phyloP scores from a whole-genome alignment of 495 filamentous ascomycete species.

The Amorphotheca resinae region DNA sequence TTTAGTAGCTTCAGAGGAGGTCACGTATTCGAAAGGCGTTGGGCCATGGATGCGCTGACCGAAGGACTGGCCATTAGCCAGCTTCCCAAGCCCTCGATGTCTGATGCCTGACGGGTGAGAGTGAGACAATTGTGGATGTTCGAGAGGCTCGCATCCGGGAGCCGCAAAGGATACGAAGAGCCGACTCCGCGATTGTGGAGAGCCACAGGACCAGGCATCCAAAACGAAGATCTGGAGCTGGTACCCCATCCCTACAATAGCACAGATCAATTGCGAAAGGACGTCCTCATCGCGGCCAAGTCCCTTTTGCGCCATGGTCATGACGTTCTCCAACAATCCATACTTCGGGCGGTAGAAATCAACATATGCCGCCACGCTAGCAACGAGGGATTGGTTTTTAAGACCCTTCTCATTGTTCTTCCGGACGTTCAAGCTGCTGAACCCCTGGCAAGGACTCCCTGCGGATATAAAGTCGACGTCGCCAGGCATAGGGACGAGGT shows the following conservation, averaged over 20 bases:
- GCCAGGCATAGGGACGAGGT: slow-evolving; percentile 38
- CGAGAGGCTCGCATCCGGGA: slow-evolving; percentile 41
- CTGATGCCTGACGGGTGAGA: slow-evolving; percentile 31
- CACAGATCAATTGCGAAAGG: slow-evolving; percentile 54
- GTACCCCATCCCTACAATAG: slow-evolving; percentile 61
- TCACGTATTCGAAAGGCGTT: slow-evolving; percentile 45
- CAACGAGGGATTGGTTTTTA: slow-evolving; percentile 57
- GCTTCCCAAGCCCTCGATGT: slow-evolving; percentile 36
- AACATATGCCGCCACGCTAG: slow-evolving; percentile 58
- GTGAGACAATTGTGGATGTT: slow-evolving; percentile 47
- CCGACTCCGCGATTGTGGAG: slow-evolving; percentile 46
- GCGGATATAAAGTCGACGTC: slow-evolving; percentile 57
- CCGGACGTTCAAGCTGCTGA: slow-evolving; percentile 44
- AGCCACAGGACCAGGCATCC: slow-evolving; percentile 57
- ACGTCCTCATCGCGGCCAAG: slow-evolving; percentile 38
- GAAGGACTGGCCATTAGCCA: slow-evolving; percentile 47
- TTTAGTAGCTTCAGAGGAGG: slow-evolving; percentile 33
- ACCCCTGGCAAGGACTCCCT: slow-evolving; percentile 64
- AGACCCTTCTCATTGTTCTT: slow-evolving; percentile 29
- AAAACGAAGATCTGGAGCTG: slow-evolving; percentile 49
- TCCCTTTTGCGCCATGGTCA: slow-evolving; percentile 38
- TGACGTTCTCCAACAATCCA: slow-evolving; percentile 62
- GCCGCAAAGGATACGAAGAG: slow-evolving; percentile 56
- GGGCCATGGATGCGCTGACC: slow-evolving; percentile 34
- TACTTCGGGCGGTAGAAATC: slow-evolving; percentile 64